These are phyloP conservation scores for Dichotomocladium elegans DNA, from an alignment of 371 early-diverging fungal genomes.

Conservation along the genomic window DNA sequence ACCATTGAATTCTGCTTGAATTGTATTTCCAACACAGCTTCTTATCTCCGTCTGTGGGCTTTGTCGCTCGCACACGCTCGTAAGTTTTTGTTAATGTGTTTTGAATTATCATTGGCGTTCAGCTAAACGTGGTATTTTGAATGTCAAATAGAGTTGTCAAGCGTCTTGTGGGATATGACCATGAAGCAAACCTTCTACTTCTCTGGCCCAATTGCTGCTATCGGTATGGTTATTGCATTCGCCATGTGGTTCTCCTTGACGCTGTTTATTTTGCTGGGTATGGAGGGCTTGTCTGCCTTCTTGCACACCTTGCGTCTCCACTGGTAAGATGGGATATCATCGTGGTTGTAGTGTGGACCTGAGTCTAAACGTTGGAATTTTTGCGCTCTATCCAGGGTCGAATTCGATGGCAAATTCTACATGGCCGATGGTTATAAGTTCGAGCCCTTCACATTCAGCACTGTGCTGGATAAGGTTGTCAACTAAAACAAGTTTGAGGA, in stretches of 20 bases:
- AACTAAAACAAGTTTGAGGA: slow-evolving; percentile 13
- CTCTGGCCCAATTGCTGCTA: slow-evolving; percentile 45
- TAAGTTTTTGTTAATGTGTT: slow-evolving; percentile 26
- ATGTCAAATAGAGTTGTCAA: slow-evolving; percentile 93
- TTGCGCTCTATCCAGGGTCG: slow-evolving; percentile 64
- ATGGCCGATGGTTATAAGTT: slow-evolving; percentile 46
- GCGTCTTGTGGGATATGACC: slow-evolving; percentile 97
- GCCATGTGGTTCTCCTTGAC: slow-evolving; percentile 85
- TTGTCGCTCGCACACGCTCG: slow-evolving; percentile 98
- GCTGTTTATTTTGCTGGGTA: slow-evolving; percentile 82
- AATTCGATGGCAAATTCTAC: slow-evolving; percentile 99
- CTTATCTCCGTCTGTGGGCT: slow-evolving; percentile 99
- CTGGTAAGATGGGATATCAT: slow-evolving; percentile 59
- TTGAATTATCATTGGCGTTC: neutral
- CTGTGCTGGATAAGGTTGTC: slow-evolving; percentile 17
- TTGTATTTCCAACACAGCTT: slow-evolving; percentile 99
- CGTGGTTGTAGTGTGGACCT: too few relatives aligned
- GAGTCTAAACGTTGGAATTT: too few relatives aligned
- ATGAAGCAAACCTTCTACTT: slow-evolving; percentile 66
- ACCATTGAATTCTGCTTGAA: slow-evolving; percentile 99
- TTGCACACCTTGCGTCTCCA: slow-evolving; percentile 99
- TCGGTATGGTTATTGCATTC: slow-evolving; percentile 74
- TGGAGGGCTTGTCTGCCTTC: slow-evolving; percentile 99
- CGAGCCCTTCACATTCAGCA: slow-evolving; percentile 42
- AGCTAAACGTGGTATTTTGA: neutral